phyloP scores from a whole-genome alignment of 305 asterid species.

The Fraxinus platypoda region DNA sequence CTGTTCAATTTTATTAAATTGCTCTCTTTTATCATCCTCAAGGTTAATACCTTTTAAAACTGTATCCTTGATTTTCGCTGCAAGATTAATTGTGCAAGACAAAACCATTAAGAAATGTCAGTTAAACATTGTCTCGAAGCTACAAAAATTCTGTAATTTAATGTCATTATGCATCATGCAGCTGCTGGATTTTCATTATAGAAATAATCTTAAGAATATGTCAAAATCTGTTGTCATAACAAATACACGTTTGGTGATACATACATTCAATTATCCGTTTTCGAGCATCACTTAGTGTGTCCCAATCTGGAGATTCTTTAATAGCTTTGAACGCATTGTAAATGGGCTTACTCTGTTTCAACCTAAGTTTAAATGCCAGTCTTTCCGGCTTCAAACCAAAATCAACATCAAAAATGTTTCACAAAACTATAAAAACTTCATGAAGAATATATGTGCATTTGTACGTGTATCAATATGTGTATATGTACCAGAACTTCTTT shows the following conservation, averaged over 20 bases:
- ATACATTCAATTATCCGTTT: slow-evolving; percentile 84
- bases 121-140: not conserved
- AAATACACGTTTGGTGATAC: slow-evolving; percentile 2
- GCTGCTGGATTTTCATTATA: not conserved
- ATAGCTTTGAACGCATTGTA: slow-evolving; percentile 82
- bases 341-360: slow-evolving; percentile 86
- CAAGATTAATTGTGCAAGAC: slow-evolving; percentile 23
- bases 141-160: not conserved
- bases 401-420: not conserved
- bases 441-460: not conserved
- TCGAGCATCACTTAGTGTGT: slow-evolving; percentile 68
- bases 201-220: no score
- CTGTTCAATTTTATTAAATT: slow-evolving; percentile 86
- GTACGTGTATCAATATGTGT: slow-evolving; percentile 27
- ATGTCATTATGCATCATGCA: not conserved
- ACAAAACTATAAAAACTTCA: slow-evolving; percentile 3
- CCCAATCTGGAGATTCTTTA: slow-evolving; percentile 78
- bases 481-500: slow-evolving; percentile 84
- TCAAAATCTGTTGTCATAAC: not conserved
- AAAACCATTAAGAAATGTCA: slow-evolving; percentile 11
- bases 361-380: slow-evolving; percentile 75
- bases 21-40: slow-evolving; percentile 80
- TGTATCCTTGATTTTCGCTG: slow-evolving; percentile 91
- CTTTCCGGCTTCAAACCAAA: slow-evolving; percentile 64
- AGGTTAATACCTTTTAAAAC: slow-evolving; percentile 82